Percentiles rank a stretch among this genome's conserved stretches.
These are phyloP conservation scores for Nicotiana tomentosiformis DNA, from an alignment of 257 asterid species.

Conservation along the genomic window DNA sequence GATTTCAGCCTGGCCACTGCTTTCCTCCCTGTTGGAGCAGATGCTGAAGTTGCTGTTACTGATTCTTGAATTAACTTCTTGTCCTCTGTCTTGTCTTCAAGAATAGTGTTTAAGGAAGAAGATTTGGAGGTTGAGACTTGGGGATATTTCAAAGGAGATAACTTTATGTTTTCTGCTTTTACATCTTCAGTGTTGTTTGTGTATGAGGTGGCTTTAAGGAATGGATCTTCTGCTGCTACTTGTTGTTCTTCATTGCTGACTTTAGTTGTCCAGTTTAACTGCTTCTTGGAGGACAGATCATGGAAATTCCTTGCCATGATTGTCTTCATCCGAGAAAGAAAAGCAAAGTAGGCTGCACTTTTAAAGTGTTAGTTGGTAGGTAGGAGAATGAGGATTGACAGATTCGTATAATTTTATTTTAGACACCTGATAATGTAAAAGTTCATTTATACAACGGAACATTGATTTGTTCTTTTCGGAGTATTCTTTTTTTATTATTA, in stretches of 20 bases:
- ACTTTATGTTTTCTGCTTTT: background rate
- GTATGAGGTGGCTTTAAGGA: background rate
- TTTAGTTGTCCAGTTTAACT: slow-evolving; percentile 49
- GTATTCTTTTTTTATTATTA: background rate
- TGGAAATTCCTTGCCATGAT: slow-evolving; percentile 39
- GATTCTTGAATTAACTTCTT: slow-evolving; percentile 13
- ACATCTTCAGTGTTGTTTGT: slow-evolving; percentile 6
- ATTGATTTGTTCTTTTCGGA: no score
- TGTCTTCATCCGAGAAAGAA: slow-evolving; percentile 33
- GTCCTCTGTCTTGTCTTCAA: background rate
- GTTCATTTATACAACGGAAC: no score
- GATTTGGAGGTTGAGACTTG: background rate
- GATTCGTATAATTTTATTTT: no score
- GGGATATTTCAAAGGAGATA: slow-evolving; percentile 4
- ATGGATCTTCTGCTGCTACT: background rate
- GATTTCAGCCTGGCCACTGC: slow-evolving; percentile 33
- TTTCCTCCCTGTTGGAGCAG: slow-evolving; percentile 10
- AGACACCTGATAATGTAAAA: no score
- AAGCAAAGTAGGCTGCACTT: slow-evolving; percentile 16
- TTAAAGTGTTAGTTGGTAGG: slow-evolving; percentile 15
- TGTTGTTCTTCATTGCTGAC: slow-evolving; percentile 35
- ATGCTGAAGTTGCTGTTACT: slow-evolving; percentile 1
- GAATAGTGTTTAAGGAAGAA: background rate
- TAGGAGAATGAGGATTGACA: background rate
- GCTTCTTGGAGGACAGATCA: slow-evolving; percentile 33